Evolutionary conservation across 139 green algal genomes (phyloP), one percentile per base, ranked within the genome.

Genomic region (Chlorella sp.): DNA sequence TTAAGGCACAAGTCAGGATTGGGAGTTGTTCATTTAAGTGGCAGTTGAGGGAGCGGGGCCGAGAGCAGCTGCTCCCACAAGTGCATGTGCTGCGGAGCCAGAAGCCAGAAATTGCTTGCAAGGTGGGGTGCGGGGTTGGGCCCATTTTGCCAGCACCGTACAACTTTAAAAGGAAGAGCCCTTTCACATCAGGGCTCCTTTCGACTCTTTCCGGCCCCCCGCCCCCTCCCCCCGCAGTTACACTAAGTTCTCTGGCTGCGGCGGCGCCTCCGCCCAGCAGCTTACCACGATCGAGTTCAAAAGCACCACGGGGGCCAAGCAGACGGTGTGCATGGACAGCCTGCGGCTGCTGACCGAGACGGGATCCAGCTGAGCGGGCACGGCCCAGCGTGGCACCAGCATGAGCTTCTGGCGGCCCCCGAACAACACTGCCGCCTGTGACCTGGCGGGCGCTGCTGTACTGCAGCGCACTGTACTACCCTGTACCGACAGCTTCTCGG

Each of bases 281-380:
- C 37, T 88, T 37, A 48, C 26, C 24, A 66, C 66, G 26, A 19
- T 88, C 21, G 83, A 88, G 37, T 39, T 88, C 37, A 88, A 80
- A 30, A 88, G 71, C 64, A 37, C 37, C 0, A 21, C 28, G 4
- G 34, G 5, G 5, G 30, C 60, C 34, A 76, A 19, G 34, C 57
- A 86, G 34, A 77, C 30, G 30, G 82, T 88, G 83, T 88, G 83
- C 83, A 64, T 88, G 37, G 83, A 88, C 64, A 73, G 64, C 64
- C 53, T 88, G n/a, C 83, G 83, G 24, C 83, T 88, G 64, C 83
- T 88, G 12, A 22, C 53, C 12, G 12, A 14, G 5, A 22, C 71
- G 9, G 32, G 40, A 39, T 83, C 40, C 78, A 37, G 39, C 22
- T 83, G 71, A 79, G 12, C 32, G 30, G 64, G 48, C 48, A 9